Conservation (phyloP, 2,329 filamentous ascomycete species). For the Tolypocladium sp. region DNA sequence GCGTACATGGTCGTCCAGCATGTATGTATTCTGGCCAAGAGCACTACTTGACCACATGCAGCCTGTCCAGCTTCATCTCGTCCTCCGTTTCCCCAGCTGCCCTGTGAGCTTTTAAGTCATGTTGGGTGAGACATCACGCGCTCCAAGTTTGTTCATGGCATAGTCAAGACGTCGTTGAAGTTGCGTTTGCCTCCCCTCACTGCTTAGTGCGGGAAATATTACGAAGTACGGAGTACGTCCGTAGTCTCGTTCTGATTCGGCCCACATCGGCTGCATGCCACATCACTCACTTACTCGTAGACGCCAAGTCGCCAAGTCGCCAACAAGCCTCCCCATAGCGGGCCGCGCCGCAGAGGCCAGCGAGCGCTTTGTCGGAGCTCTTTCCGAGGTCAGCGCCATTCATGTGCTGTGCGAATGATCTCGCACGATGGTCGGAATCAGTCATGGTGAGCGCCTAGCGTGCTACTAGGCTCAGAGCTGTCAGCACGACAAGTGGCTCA, state of each 20-base stretch:
- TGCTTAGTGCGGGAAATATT: no score
- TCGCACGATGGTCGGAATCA: no score
- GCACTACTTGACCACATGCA: no score
- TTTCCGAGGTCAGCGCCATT: background rate
- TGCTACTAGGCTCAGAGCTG: background rate
- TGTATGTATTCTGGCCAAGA: no score
- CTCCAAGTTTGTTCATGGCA: background rate
- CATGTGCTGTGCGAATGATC: no score
- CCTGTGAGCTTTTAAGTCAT: no score
- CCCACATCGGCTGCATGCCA: background rate
- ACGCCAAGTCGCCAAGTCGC: background rate
- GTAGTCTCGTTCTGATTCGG: background rate
- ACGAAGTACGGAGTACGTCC: no score
- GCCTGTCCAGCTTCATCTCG: no score
- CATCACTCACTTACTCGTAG: no score
- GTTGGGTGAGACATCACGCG: no score
- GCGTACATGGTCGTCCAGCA: no score
- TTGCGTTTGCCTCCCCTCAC: background rate
- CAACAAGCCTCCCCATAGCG: background rate
- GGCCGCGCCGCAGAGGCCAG: background rate
- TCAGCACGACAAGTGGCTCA: background rate
- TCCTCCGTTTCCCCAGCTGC: no score
- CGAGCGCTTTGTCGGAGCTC: background rate
- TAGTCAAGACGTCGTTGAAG: background rate
- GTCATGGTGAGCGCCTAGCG: background rate